Percentiles rank a stretch among this genome's conserved stretches.
These are phyloP conservation scores for Wallacemonas sp. DNA, from an alignment of 208 protist species.

Conservation along the genomic window DNA sequence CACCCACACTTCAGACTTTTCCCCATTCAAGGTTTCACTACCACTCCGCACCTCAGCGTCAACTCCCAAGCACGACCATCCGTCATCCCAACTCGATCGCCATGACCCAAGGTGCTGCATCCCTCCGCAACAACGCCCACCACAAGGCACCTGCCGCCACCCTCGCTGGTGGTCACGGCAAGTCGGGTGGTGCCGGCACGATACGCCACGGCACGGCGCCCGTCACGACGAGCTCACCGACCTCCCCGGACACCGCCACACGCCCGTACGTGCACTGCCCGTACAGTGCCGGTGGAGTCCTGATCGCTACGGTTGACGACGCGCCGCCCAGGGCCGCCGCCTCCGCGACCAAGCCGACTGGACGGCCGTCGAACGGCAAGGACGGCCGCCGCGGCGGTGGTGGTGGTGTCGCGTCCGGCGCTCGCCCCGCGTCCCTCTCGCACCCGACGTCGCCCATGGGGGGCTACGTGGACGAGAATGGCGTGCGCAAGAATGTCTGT, in stretches of 20 bases:
- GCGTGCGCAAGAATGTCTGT: constrained; percentile 41
- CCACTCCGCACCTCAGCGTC: too few relatives aligned
- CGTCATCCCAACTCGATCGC: too few relatives aligned
- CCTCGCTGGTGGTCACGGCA: background rate
- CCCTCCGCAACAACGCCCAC: background rate
- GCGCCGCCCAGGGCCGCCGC: too few relatives aligned
- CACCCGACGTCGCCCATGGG: background rate
- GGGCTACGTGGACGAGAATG: background rate
- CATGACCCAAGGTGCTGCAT: background rate
- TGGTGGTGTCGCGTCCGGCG: background rate
- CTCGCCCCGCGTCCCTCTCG: background rate
- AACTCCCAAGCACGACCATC: too few relatives aligned
- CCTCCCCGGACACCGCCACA: background rate
- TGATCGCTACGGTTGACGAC: background rate
- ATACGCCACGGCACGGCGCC: too few relatives aligned
- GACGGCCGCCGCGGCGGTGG: background rate
- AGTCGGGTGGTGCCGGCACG: background rate
- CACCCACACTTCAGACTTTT: too few relatives aligned
- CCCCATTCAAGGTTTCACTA: too few relatives aligned
- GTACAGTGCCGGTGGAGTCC: background rate
- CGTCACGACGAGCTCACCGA: background rate
- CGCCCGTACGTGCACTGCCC: constrained; percentile 12
- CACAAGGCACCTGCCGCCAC: background rate
- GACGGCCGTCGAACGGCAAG: background rate
- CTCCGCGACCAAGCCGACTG: too few relatives aligned